Base-by-base conservation (phyloP, 306 rosid species). In the Trifolium repens region DNA sequence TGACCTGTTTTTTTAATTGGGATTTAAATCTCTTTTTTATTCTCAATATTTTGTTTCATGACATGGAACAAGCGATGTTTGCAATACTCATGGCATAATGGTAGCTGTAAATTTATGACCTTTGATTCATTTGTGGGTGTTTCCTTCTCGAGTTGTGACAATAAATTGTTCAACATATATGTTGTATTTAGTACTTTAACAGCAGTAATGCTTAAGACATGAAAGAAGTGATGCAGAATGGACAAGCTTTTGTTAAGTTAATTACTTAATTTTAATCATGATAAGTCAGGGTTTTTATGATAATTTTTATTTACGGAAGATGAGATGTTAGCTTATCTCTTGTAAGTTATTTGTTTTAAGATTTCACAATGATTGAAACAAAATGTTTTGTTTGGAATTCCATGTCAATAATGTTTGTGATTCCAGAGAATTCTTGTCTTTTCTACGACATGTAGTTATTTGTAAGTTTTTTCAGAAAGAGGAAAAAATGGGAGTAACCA, bases 121-220 rank as follows among this genome's bases (percentile, higher is more conserved):
- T 53, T 17, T 61, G 47, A 54, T 44, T 61, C 30, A 19, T 72
- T 72, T 17, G 8, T 73, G 44, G 43, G 19, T 37, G 13, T 67
- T 77, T 9, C 72, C 37, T 72, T 84, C 46, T 62, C 55, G 24
- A 39, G 35, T 26, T 9, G 19, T 47, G 64, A 9, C 42, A 3
- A 34, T 67, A 50, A 53, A 43, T 60, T 52, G 35, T 72, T 72
- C 60, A 53, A 67, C 52, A 67, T 70, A 47, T 52, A 35, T 63
- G 54, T 27, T 46, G 65, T 55, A 15, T 67, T 44, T 68, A 53
- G 24, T 69, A 75, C 54, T n/a, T 13, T 44, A 19, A 63, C 65
- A 32, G 44, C 47, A 57, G 4, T 65, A 57, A 9, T 54, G 15
- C 74, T 65, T 17, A 40, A 10, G 13, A 55, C 43, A 12, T 22